Percentiles rank a stretch among this genome's conserved stretches.
Conservation (phyloP, 2,329 filamentous ascomycete genomes). For the Pseudovirgaria hyperparasitica region DNA sequence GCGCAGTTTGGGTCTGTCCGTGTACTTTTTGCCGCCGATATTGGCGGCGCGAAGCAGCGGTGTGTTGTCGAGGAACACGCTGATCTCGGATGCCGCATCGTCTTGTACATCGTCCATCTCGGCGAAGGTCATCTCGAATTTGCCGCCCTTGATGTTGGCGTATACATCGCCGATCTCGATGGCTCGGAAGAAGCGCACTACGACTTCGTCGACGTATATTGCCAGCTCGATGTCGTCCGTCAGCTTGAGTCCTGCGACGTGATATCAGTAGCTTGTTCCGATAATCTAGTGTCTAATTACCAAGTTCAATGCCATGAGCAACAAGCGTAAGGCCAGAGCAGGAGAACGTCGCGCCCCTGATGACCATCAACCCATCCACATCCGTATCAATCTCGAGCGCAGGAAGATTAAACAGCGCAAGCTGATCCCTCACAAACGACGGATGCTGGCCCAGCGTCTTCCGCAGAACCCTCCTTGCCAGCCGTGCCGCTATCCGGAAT, state of each 20-base stretch:
- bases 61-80: too few species aligned
- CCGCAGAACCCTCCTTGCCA: conserved; percentile 23
- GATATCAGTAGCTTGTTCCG: too few species aligned
- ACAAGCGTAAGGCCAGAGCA: conserved; percentile 36
- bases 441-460: conserved; percentile 27
- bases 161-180: conserved; percentile 41
- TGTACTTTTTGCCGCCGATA: too few species aligned
- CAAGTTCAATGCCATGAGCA: conserved; percentile 41
- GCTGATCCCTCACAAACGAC: conserved; percentile 39
- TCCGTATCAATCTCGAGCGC: conserved; percentile 43
- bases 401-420: conserved; percentile 37
- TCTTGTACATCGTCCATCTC: conserved; percentile 23
- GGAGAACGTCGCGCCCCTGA: conserved; percentile 40
- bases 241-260: conserved; percentile 36
- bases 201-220: conserved; percentile 37
- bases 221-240: conserved; percentile 41
- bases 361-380: conserved; percentile 38
- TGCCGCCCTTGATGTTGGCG: conserved; percentile 41
- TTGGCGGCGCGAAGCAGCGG: conserved; percentile 32
- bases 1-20: too few species aligned
- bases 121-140: conserved; percentile 37
- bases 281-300: too few species aligned
- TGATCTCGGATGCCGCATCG: too few species aligned
- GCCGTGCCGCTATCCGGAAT: conserved; percentile 26
- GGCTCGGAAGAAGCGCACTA: conserved; percentile 34